A percentile compares a stretch with the other conserved stretches of the same genome.
These are phyloP conservation scores for Nitzschia sp. DNA, from an alignment of 108 stramenopile genomes.

Conservation along the genomic window DNA sequence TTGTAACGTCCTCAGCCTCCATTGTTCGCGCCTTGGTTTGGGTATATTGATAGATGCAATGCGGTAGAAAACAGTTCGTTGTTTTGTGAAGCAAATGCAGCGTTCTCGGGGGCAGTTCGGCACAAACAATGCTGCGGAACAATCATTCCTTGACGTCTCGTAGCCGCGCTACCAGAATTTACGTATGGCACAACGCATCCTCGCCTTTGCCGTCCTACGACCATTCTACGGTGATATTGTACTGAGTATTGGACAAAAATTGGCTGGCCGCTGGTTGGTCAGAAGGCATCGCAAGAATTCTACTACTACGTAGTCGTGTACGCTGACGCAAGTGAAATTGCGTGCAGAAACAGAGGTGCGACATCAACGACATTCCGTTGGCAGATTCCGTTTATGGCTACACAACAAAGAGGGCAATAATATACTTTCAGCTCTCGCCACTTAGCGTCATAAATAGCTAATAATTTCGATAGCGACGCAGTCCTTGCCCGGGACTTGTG, in stretches of 20 bases:
- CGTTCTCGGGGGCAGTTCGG: neutral
- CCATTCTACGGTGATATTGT: neutral
- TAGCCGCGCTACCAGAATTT: neutral
- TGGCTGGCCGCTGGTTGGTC: conserved; percentile 4
- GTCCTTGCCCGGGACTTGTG: neutral
- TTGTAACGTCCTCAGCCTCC: neutral
- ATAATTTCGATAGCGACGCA: no score
- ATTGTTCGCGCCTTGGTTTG: neutral
- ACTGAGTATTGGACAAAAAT: conserved; percentile 8
- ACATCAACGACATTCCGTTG: neutral
- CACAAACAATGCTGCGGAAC: conserved; percentile 21
- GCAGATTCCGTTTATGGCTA: no score
- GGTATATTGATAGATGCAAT: neutral
- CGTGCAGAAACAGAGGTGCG: conserved; percentile 1
- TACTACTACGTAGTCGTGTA: neutral
- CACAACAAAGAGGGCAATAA: no score
- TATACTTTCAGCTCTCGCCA: no score
- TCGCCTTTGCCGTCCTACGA: neutral
- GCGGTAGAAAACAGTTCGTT: neutral
- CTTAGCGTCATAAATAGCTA: no score
- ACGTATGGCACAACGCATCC: conserved; percentile 2
- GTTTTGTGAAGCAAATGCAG: conserved; percentile 1
- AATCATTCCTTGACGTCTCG: conserved; percentile 11
- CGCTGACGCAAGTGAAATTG: neutral
- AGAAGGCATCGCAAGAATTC: neutral